Evolutionary conservation across 2,329 filamentous ascomycete species (phyloP), one percentile per base, ranked within the genome.

Genomic region (Pestalotiopsis sp.): DNA sequence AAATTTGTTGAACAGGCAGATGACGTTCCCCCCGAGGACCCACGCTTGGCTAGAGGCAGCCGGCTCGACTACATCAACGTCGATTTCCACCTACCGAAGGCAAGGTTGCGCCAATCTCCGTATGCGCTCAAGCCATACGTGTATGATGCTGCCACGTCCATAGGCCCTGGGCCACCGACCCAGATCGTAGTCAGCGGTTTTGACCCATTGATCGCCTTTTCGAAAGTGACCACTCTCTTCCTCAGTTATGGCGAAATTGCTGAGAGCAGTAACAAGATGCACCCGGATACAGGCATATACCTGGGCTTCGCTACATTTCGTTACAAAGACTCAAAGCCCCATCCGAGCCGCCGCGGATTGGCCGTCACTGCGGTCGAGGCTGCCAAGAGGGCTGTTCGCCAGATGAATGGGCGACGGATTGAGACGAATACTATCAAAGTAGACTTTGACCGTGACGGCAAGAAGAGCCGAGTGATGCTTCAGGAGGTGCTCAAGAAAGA

Each of bases 181-280:
- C 94, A 97, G 78, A 90, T 99, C 63, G 91, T 98, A 4, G 94
- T 98, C 23, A 95, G 91, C n/a, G 94, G 94, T n/a, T 98, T 98
- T 78, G 96, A 98, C 80, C 95, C 95, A 6, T 84, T 98, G 72
- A 91, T 93, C 56, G 89, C 94, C 13, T 93, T 97, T 74, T 88
- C 90, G 67, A 93, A 94, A 75, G 87, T 97, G 65, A 89, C 88
- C 20, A 89, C 91, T 61, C 88, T 93, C 67, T 97, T 97, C 78
- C 89, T 91, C 20, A 89, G 88, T 3, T 97, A 92, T 81, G 94
- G 94, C 66, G 94, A 97, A 69, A 95, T 99, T 71, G 92, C 92
- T 59, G 92, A 95, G 76, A 92, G 97, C 74, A 94, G 94, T 76
- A 98, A 98, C 77, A 95, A 97, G 79, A 95, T 97, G 76, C 94